Base-by-base conservation (phyloP, 768 basidiomycete species). In the Termitomyces heimii region DNA sequence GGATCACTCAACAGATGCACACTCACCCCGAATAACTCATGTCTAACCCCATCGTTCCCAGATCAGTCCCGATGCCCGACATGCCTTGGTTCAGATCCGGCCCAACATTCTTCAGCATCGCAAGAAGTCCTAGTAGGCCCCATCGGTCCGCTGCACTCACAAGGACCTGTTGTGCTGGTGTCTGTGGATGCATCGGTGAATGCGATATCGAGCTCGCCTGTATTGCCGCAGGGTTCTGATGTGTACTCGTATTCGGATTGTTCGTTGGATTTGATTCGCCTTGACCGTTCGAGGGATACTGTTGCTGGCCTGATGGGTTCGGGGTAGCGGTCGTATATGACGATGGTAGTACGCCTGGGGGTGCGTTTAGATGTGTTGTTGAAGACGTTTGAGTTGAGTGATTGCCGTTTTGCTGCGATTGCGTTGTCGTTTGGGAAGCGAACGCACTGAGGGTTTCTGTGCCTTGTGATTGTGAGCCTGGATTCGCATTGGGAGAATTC, bases 81-180 rank as follows among this genome's bases (percentile, higher is more conserved):
- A 94, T 73, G 34, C 85, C 89, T 67, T 85, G 82, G 73, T 96
- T 94, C 52, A 86, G 77, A 67, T 94, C 92, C 56, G 78, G 67
- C 50, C 77, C 78, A 46, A 89, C 86, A 61, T 82, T 89, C 76
- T 92, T 91, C 71, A 96, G 90, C 78, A 91, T 82, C 46, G 89
- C 85, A 56, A 98, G 75, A 54, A 98, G 74, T 16, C 90, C 92
- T 47, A 94, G 68, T 16, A 98, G 77, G 4, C 95, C 95, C 94
- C 94, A 98, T 67, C 93, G 82, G 72, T 98, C 95, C 40, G 95
- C 95, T 2, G 95, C 92, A 60, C 87, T 90, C 63, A 91, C 84
- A 42, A 97, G 81, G 16, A 98, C 84, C 72, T 98, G 95, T 69
- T 97, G 92, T 45, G 93, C 92, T 2, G 95, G 94, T 44, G 92